Conservation (phyloP, 306 rosid species). For the Quercus wislizeni region DNA sequence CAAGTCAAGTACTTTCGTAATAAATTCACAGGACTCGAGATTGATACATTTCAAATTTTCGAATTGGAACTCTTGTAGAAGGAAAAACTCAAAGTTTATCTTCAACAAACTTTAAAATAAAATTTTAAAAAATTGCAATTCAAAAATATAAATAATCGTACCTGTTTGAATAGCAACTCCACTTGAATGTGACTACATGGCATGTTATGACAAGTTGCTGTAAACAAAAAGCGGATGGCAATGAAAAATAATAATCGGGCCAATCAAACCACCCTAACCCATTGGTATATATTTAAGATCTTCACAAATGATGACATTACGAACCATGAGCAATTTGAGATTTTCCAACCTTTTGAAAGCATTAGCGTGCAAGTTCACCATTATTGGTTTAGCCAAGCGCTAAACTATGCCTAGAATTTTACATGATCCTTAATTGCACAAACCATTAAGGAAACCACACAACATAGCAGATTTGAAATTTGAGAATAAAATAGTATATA, state of each 20-base stretch:
- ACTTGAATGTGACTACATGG: not conserved
- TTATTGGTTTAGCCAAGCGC: slow-evolving; percentile 1
- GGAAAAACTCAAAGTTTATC: not conserved
- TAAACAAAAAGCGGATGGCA: not conserved
- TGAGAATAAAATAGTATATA: too few relatives aligned
- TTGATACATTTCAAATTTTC: not conserved
- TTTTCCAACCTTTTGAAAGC: slow-evolving; percentile 21
- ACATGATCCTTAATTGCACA: slow-evolving; percentile 8
- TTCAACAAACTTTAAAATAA: not conserved
- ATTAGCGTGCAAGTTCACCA: slow-evolving; percentile 12
- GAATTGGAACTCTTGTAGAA: slow-evolving; percentile 4
- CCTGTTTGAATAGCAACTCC: not conserved
- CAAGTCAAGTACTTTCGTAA: slow-evolving; percentile 13
- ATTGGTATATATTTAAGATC: slow-evolving; percentile 2
- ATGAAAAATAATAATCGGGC: slow-evolving; percentile 4
- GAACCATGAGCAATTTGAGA: slow-evolving; percentile 2
- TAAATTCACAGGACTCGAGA: not conserved
- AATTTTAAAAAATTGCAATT: not conserved
- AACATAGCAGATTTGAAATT: too few relatives aligned
- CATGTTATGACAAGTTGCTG: not conserved
- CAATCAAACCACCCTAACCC: slow-evolving; percentile 17
- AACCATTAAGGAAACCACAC: not conserved
- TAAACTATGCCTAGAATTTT: not conserved
- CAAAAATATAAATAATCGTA: not conserved
- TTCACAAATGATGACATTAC: slow-evolving; percentile 7